phyloP scores from a whole-genome alignment of 768 basidiomycete species.

The Mycena alexandri region DNA sequence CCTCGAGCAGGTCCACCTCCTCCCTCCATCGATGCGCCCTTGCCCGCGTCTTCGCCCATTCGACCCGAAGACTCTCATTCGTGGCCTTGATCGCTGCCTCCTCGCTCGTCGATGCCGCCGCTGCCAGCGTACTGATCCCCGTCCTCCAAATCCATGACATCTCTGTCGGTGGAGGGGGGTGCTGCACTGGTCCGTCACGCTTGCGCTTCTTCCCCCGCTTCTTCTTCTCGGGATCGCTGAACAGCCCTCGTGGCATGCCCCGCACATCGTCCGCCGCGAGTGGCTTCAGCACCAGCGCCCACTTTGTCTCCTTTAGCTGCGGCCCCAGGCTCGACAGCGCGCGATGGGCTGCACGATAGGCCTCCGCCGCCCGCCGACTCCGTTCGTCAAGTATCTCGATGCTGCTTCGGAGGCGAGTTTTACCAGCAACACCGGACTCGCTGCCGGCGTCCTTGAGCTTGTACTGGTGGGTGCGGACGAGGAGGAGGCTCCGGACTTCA shows the following conservation, averaged over 20 bases:
- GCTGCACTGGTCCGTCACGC: not conserved
- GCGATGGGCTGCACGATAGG: conserved; percentile 36
- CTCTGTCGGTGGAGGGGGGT: not conserved
- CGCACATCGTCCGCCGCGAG: conserved; percentile 35
- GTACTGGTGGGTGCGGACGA: conserved; percentile 38
- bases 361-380: conserved; percentile 27
- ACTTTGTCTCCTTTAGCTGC: conserved; percentile 14
- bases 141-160: conserved; percentile 8
- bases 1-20: no score
- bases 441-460: conserved; percentile 41
- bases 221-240: no score
- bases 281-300: conserved; percentile 30
- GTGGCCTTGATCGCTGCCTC: no score
- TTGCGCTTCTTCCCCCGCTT: not conserved
- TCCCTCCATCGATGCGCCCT: no score
- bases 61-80: no score
- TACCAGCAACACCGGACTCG: conserved; percentile 39
- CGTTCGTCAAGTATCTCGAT: conserved; percentile 36
- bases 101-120: not conserved
- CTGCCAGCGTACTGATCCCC: not conserved
- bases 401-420: conserved; percentile 38
- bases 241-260: conserved; percentile 28
- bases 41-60: no score
- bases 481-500: conserved; percentile 37
- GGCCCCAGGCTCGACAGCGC: conserved; percentile 29